A percentile compares a stretch with the other conserved stretches of the same genome.
Conservation (phyloP, 2,329 filamentous ascomycete genomes). For the Elsinoe ampelina region DNA sequence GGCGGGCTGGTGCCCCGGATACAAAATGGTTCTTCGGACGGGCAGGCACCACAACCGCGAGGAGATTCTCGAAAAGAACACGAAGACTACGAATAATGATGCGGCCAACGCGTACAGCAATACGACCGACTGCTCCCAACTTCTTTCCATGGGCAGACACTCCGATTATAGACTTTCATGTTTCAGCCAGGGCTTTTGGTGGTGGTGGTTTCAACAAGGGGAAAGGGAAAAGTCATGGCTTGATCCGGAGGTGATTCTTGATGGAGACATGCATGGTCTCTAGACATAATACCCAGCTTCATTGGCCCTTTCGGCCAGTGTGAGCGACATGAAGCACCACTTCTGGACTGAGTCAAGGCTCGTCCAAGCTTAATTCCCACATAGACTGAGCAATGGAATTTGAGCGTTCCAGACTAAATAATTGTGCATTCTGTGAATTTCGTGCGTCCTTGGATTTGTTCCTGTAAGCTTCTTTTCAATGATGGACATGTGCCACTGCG, state of each 20-base stretch:
- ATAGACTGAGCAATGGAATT: constrained; percentile 8
- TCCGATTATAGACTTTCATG: constrained; percentile 10
- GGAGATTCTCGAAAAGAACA: constrained; percentile 12
- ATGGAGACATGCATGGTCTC: neutral
- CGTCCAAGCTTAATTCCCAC: neutral
- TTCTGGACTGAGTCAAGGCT: constrained; percentile 7
- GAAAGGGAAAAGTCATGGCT: constrained; percentile 4
- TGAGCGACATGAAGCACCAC: neutral
- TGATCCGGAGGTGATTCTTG: constrained; percentile 5
- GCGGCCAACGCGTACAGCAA: constrained; percentile 10
- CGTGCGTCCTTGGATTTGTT: neutral
- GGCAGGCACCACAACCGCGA: constrained; percentile 8
- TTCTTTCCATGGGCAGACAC: constrained; percentile 7
- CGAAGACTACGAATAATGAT: constrained; percentile 13
- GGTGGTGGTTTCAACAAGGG: neutral
- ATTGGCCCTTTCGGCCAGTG: neutral
- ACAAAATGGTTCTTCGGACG: constrained; percentile 10
- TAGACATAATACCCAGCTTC: constrained; percentile 7
- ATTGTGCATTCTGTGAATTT: neutral
- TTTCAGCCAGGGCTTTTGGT: constrained; percentile 7
- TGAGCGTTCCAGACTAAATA: neutral
- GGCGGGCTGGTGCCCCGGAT: constrained; percentile 10
- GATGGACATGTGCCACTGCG: neutral
- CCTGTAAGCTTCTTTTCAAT: neutral
- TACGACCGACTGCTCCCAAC: constrained; percentile 1